Evolutionary conservation across 805 yeast species (phyloP).

Genomic region (Sugiyamaella qingdaonensis): DNA sequence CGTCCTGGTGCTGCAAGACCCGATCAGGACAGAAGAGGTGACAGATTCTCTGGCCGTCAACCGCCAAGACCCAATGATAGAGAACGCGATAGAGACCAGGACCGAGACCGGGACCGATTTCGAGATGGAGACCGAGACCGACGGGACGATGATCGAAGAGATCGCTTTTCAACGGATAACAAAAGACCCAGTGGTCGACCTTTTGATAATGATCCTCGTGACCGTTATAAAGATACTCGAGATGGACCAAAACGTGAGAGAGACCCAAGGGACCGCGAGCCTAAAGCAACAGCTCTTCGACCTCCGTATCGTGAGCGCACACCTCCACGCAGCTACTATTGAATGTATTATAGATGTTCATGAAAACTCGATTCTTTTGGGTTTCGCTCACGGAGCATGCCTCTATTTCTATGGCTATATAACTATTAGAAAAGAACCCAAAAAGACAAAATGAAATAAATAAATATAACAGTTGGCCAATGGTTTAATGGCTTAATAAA

Average conservation of each 20-base stretch:
- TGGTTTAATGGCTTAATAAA: conserved; percentile 10
- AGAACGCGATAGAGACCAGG: conserved; percentile 2
- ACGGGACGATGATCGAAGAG: conserved; percentile 18
- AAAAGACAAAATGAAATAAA: too few relatives aligned
- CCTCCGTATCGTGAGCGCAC: conserved; percentile 10
- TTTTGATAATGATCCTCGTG: background rate
- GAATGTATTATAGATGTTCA: background rate
- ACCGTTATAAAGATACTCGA: background rate
- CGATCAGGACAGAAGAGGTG: conserved; percentile 7
- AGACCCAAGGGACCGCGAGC: conserved; percentile 11
- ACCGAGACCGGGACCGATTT: conserved; percentile 10
- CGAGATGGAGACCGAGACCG: conserved; percentile 21
- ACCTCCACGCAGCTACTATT: conserved; percentile 15
- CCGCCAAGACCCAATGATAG: background rate
- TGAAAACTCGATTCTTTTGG: too few relatives aligned
- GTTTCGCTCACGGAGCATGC: too few relatives aligned
- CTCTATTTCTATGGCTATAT: too few relatives aligned
- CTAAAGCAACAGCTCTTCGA: conserved; percentile 4
- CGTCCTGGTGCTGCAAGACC: conserved; percentile 10
- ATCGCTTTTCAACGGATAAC: background rate
- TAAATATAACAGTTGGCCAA: background rate
- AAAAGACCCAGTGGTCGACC: background rate
- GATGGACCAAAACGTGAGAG: background rate
- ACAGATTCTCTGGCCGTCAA: conserved; percentile 10
- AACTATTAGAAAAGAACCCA: too few relatives aligned